Evolutionary conservation across 805 yeast genomes (phyloP), one percentile per base, ranked within the genome.

Genomic region (Schwanniomyces vanrijiae): DNA sequence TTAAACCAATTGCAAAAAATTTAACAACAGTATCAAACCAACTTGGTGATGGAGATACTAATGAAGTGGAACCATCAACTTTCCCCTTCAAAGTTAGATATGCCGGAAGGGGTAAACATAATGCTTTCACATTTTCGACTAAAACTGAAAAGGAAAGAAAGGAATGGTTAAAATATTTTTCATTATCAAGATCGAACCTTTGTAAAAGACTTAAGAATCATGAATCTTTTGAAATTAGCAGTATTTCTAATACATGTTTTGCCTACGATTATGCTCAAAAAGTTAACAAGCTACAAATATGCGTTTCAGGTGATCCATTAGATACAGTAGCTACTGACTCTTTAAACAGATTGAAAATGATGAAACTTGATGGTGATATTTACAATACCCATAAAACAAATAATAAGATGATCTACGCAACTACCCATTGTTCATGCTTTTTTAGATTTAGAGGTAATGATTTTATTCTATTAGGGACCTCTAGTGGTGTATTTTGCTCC

Each of bases 401-500:
- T 25, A 56, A 54, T 41, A 60, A 56, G 43, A 50, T 70, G 24
- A 64, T 66, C 0, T 62, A 64, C 52, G 62, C 77, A 58, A 58
- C 60, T 20, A 64, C 78, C 2, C 64, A 71, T 26, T 76, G 82
- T 45, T 66, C 79, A 3, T 67, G 73, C 1, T 58, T 73, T 20
- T 78, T 88, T 50, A 61, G 57, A 11, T 75, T 70, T 54, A 73
- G 75, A 24, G 76, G 73, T 3, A 70, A 71, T 19, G 65, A 58
- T 9, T 84, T 76, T 49, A 62, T 73, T 37, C 61, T 87, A 2
- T 59, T 85, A 18, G 96, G 94, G 1, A 70, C 86, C 2, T 75
- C 75, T 1, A 65, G 72, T 44, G 96, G 96, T 0, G 64, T 90
- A 1, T 86, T 77, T 54, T 63, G 87, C 51, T 71, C 76, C n/a